Conservation (phyloP, 768 basidiomycete genomes). For the Phallus indusiatus region DNA sequence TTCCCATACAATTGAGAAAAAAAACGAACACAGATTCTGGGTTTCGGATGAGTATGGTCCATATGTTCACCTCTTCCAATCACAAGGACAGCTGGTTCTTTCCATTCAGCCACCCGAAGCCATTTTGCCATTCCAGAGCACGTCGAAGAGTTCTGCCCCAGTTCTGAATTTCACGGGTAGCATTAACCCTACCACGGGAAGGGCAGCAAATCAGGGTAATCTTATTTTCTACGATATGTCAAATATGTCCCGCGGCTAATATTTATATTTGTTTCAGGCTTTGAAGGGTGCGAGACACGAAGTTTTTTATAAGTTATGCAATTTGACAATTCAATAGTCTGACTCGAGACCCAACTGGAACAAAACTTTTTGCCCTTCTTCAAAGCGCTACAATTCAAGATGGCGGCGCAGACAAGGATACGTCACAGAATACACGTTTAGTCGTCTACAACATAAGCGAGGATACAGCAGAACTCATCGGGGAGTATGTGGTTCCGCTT, state of each 20-base stretch:
- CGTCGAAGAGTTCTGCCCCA: slow-evolving; percentile 21
- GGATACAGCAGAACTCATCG: slow-evolving; percentile 31
- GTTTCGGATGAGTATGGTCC: slow-evolving; percentile 64
- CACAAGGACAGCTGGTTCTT: slow-evolving; percentile 38
- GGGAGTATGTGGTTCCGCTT: slow-evolving; percentile 53
- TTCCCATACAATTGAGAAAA: not conserved
- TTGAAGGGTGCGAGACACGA: not conserved
- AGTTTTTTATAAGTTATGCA: not conserved
- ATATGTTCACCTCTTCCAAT: slow-evolving; percentile 47
- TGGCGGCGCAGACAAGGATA: slow-evolving; percentile 39
- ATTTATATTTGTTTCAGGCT: not conserved
- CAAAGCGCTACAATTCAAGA: slow-evolving; percentile 59
- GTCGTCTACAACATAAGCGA: slow-evolving; percentile 43
- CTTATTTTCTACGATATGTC: not conserved
- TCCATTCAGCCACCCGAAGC: slow-evolving; percentile 53
- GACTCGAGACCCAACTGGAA: slow-evolving; percentile 37
- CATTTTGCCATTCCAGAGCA: slow-evolving; percentile 35
- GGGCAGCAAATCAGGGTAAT: slow-evolving; percentile 45
- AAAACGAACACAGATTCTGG: slow-evolving; percentile 36
- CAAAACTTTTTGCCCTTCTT: slow-evolving; percentile 48
- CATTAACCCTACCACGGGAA: slow-evolving; percentile 40
- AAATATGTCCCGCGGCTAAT: not conserved
- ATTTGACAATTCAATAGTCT: slow-evolving; percentile 46
- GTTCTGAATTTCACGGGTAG: slow-evolving; percentile 43
- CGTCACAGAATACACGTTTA: slow-evolving; percentile 44